phyloP scores from a whole-genome alignment of 208 protist species.

The Perkinsela sp. region DNA sequence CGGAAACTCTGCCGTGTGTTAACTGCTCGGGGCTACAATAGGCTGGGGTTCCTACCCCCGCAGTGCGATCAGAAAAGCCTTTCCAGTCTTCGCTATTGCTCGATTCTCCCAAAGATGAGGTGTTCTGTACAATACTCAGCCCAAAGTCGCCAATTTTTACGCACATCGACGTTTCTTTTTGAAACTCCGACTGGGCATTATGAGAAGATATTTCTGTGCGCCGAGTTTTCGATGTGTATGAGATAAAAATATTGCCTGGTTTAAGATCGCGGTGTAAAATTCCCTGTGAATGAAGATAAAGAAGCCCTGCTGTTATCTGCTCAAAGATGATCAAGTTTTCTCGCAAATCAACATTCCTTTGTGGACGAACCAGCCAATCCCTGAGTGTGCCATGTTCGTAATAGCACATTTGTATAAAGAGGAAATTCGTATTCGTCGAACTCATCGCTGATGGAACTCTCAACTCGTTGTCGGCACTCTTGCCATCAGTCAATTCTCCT shows the following conservation, averaged over 20 bases:
- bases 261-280: background rate
- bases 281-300: background rate
- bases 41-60: background rate
- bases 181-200: background rate
- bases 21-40: background rate
- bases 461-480: background rate
- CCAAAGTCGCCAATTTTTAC: background rate
- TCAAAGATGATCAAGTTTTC: background rate
- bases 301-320: background rate
- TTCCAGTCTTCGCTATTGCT: background rate
- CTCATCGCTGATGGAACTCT: background rate
- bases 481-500: background rate
- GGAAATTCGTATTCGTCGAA: background rate
- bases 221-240: no score
- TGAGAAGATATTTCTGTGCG: no score
- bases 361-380: background rate
- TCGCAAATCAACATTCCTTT: background rate
- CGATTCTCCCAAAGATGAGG: background rate
- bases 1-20: background rate
- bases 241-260: background rate
- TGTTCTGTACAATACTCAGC: background rate
- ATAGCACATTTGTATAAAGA: background rate
- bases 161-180: background rate
- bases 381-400: background rate
- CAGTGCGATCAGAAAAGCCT: background rate